Base-by-base conservation (phyloP, 2,329 filamentous ascomycete genomes). In the Aspergillus costaricaensis region DNA sequence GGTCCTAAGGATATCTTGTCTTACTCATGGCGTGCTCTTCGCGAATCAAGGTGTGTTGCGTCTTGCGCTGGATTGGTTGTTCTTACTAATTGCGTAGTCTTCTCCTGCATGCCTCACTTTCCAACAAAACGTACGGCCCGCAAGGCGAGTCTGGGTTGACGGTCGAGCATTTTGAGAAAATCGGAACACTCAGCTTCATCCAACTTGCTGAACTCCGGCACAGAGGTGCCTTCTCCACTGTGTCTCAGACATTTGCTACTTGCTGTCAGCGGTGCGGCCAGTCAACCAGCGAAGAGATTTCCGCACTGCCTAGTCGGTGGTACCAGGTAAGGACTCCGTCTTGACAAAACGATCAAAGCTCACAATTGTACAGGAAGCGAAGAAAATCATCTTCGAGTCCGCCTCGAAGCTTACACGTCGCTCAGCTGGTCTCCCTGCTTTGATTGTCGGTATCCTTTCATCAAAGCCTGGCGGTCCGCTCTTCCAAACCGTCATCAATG, bases 1-100 rank as follows among this genome's bases (percentile, higher is more conserved):
- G 90, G 88, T 1, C 82, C 92, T 0, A 98, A 97, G 72, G 92
- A 96, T 68, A 84, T 96, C 17, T 78, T 99, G 50, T 98, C 94
- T 65, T 99, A 95, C 74, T 96, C 92, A 63, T 99, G 96, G 84
- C 87, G 95, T 68, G 91, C 92, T 5, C 82, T 97, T n/a, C 94
- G 96, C 63, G 95, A 99, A 77, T 91, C 93, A 23, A 96, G 91
- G 90, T 92, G 79, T 62, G 77, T 58, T 61, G 19, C 41, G 14
- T 32, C 32, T 41, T 15, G 8, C n/a, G 7, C 27, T 63, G 61
- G 64, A 48, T 48, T 23, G 36, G 32, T 56, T 63, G 65, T 66
- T 74, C 62, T 5, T 44, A 44, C 41, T 44, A 74, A 51, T 2
- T 5, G n/a, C 10, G 17, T 39, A 95, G 92, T 74, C 87, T 91